Evolutionary conservation across 768 basidiomycete species (phyloP).

Genomic region (Pisolithus albus): DNA sequence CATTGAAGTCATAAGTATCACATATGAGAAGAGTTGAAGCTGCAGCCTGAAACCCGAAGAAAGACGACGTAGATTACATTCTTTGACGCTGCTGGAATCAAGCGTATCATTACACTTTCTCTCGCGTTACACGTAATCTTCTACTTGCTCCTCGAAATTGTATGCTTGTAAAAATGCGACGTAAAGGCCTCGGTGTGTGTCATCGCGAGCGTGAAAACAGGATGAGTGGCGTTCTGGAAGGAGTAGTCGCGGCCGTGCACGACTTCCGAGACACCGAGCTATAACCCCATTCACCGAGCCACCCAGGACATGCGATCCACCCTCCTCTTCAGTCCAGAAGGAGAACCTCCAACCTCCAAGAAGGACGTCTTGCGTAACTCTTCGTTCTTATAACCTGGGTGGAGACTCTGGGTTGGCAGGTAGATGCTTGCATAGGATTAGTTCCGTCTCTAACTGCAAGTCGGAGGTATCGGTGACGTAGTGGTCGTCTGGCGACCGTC

Average conservation of each 20-base stretch:
- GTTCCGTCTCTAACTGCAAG: constrained; percentile 61
- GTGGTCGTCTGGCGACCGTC: constrained; percentile 45
- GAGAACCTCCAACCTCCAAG: constrained; percentile 45
- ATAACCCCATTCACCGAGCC: constrained; percentile 52
- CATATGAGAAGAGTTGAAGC: no score
- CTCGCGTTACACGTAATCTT: no score
- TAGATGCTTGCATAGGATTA: constrained; percentile 49
- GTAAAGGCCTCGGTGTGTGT: constrained; percentile 63
- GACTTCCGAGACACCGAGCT: neutral
- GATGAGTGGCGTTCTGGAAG: constrained; percentile 72
- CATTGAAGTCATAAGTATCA: no score
- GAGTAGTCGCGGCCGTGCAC: neutral
- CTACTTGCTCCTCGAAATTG: constrained; percentile 30
- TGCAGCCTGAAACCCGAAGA: no score
- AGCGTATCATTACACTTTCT: no score
- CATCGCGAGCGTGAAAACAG: constrained; percentile 67
- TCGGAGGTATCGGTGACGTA: constrained; percentile 58
- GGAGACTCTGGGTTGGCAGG: constrained; percentile 26
- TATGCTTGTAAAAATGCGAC: constrained; percentile 67
- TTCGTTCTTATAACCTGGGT: constrained; percentile 20
- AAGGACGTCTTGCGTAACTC: constrained; percentile 43
- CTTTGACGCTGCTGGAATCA: no score
- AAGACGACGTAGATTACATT: no score
- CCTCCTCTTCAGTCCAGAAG: constrained; percentile 64
- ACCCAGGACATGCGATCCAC: constrained; percentile 50